Evolutionary conservation across 768 basidiomycete species (phyloP), one percentile per base, ranked within the genome.

Genomic region (Boletellus sp.): DNA sequence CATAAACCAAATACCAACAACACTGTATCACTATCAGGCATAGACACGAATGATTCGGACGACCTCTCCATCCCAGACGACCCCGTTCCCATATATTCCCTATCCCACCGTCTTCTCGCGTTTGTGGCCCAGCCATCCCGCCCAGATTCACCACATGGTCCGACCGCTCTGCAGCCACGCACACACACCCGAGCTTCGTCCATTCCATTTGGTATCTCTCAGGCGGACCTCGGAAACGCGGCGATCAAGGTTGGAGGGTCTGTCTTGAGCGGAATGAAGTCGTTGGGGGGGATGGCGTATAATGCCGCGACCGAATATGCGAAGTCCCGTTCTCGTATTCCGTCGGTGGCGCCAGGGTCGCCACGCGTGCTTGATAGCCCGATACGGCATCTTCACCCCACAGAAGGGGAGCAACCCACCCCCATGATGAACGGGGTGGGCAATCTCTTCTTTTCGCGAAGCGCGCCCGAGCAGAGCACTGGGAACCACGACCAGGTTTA

Each of bases 91-190:
- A 67, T 85, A 10, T 87, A 80, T 60, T 73, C 83, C 3, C 70
- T 85, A 17, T 82, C 82, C 12, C 66, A 74, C 32, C 81, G 85
- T 10, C 76, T 90, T 22, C 71, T 89, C 13, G 85, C 82, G 4
- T 87, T 78, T 55, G 75, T 78, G 9, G 68, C 71, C n/a, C 69
- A 65, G 10, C 59, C 70, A 26, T 62, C 72, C 15, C 60, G 60
- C 34, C 28, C 58, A 4, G 63, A 64, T 55, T 59, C 59, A 15
- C 44, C 54, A 7, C 61, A 48, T 31, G 58, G 48, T 17, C 40
- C 43, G 5, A 45, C 53, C 40, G 31, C 55, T 43, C 60, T 55
- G 44, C 59, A 45, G 6, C 63, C 57, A 20, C 56, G 47, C 43
- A 49, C 61, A 44, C 62, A 63, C 48, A 46, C 47, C 55, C 59